Base-by-base conservation (phyloP, 2,329 filamentous ascomycete genomes). In the Cordyceps cateniannulata region DNA sequence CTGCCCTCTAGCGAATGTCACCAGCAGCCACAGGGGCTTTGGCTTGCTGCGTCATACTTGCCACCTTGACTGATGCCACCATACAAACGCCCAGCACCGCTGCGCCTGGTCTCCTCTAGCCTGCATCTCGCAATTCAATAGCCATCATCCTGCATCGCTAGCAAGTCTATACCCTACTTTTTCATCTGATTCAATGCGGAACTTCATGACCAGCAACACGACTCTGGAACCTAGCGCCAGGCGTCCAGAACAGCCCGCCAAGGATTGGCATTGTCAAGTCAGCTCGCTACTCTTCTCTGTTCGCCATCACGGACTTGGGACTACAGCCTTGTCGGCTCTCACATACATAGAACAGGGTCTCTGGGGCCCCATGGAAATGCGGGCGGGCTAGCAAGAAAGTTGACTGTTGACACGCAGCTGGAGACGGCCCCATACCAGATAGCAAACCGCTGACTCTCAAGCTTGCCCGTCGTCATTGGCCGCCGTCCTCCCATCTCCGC, bases 21-120 rank as follows among this genome's bases (percentile, higher is more conserved):
- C 35, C 10, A 16, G 27, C 35, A 51, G 56, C 56, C 35, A 59
- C 56, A 59, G 56, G 40, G 55, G 45, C 45, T 27, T 22, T 40
- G 45, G 55, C 55, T 58, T 51, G 47, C 56, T 51, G 16, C 45
- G 10, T 29, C 45, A 50, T 24, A 9, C 10, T 47, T 40, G 27
- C 54, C 44, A 58, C 29, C 45, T 35, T 9, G 24, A 42, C 32
- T 16, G 18, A 44, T 42, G 24, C 35, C 35, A 29, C 53, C 27
- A 18, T 24, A 22, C 56, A 42, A 50, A 51, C 35, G 12, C 47
- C 54, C 32, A 25, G 29, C 8, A 24, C 18, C 4, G 18, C 42
- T 24, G 42, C 53, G 52, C 10, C 52, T 45, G 6, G 22, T 44
- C 52, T 55, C 27, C n/a, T 35, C 25, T 35, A 22, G 35, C 35